Base-by-base conservation (phyloP, 768 basidiomycete genomes). In the Termitomyces sp. region DNA sequence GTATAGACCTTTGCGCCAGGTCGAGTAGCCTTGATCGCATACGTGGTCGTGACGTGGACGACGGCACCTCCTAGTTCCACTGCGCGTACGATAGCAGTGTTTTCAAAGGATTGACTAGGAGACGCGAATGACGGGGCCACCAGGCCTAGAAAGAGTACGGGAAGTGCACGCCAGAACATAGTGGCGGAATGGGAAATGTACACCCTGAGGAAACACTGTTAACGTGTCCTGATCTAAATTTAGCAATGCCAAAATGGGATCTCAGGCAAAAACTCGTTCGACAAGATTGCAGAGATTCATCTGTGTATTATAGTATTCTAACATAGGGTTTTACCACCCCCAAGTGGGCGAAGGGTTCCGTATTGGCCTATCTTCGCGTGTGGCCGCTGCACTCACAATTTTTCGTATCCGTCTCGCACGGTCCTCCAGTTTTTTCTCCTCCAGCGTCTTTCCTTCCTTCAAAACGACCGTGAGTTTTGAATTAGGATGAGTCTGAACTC, bases 41-140 rank as follows among this genome's bases (percentile, higher is more conserved):
- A 97, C 52, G 93, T 91, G 50, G 95, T 96, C 57, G 87, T 91
- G 79, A 95, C 86, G 78, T 90, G 88, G 59, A 94, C 90, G 24
- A 93, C 82, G 20, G 95, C 82, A 55, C 96, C 96, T 39, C 90
- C 94, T 24, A 97, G 90, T 68, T 97, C 96, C 61, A 94, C 80
- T 6, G 91, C 88, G 68, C 94, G 89, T 36, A 95, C 91, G 63
- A 98, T 83, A 64, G 90, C 92, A 22, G 90, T 92, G 67, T 94
- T 94, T 82, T 93, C 92, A 75, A 93, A 93, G 1, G 87, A 81
- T 67, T 78, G 77, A 63, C 74, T 71, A 18, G 72, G 69, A 48
- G 69, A 72, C 55, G 74, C 71, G 4, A 78, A 78, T 36, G 77
- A 73, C 36, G 75, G 70, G 28, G 78, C 70, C 32, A 78, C 71